Evolutionary conservation across 2,329 filamentous ascomycete species (phyloP).

Genomic region (Pseudophaeomoniella oleicola): DNA sequence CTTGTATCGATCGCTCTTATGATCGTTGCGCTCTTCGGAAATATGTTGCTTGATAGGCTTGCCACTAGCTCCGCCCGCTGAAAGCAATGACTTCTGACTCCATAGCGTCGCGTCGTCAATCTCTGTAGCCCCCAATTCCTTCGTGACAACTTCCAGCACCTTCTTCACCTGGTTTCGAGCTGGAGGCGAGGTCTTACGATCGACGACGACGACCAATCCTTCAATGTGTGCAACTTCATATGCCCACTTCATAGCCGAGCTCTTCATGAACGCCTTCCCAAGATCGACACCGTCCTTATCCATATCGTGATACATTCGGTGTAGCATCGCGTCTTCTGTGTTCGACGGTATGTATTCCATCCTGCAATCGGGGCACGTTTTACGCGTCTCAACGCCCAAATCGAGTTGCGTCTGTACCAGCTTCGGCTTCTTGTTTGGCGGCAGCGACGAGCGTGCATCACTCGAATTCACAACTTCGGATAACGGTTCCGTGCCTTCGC

Average conservation of each 20-base stretch:
- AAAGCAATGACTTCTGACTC: constrained; percentile 28
- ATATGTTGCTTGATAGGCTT: constrained; percentile 13
- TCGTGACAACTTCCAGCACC: constrained; percentile 47
- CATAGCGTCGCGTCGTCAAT: constrained; percentile 44
- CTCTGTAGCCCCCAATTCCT: constrained; percentile 45
- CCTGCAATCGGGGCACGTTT: constrained; percentile 44
- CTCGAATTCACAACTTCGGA: constrained; percentile 11
- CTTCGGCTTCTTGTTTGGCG: constrained; percentile 10
- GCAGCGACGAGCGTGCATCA: constrained; percentile 1
- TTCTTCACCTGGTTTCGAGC: constrained; percentile 38
- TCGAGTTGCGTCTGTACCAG: constrained; percentile 48
- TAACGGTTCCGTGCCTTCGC: constrained; percentile 12
- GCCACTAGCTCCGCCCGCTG: background rate
- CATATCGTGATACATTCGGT: constrained; percentile 50
- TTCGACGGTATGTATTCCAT: constrained; percentile 54
- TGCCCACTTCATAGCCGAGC: constrained; percentile 35
- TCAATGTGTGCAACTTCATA: constrained; percentile 34
- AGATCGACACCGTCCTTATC: constrained; percentile 47
- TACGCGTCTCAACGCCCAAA: constrained; percentile 39
- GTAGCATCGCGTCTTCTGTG: constrained; percentile 44
- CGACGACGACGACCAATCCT: constrained; percentile 43
- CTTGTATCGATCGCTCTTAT: constrained; percentile 35
- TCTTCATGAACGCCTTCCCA: constrained; percentile 40
- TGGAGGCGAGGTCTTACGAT: constrained; percentile 35
- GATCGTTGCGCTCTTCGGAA: constrained; percentile 17